A percentile compares a stretch with the other conserved stretches of the same genome.
phyloP scores from a whole-genome alignment of 1,284 basidiomycete genomes.

The Anthracocystis walkeri region DNA sequence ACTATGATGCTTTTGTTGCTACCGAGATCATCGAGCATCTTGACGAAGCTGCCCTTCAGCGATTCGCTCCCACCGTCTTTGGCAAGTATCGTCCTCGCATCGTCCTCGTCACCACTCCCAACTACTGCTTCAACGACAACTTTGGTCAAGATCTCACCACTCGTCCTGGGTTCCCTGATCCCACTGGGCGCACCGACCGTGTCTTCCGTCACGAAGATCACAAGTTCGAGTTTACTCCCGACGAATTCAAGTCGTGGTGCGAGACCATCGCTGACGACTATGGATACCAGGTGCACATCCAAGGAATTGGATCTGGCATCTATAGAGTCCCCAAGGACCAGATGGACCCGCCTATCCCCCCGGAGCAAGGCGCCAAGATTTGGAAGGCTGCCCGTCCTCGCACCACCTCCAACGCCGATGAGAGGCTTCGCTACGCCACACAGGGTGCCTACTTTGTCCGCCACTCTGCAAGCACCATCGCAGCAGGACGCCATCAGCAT shows the following conservation, averaged over 20 bases:
- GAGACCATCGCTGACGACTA: constrained; percentile 76
- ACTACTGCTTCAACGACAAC: constrained; percentile 86
- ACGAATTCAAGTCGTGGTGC: constrained; percentile 84
- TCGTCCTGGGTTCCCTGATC: constrained; percentile 76
- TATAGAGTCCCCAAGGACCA: constrained; percentile 34
- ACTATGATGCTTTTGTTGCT: constrained; percentile 83
- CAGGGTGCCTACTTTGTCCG: constrained; percentile 45
- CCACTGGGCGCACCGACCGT: constrained; percentile 77
- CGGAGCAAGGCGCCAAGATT: constrained; percentile 34
- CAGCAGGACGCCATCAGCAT: constrained; percentile 16
- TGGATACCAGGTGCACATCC: constrained; percentile 76
- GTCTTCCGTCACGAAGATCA: constrained; percentile 83
- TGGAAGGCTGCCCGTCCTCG: constrained; percentile 38
- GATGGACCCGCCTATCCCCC: constrained; percentile 26
- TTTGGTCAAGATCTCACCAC: constrained; percentile 72
- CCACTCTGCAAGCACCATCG: constrained; percentile 19
- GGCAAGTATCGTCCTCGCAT: constrained; percentile 84
- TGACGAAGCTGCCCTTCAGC: constrained; percentile 76
- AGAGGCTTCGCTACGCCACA: constrained; percentile 40
- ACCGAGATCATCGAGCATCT: constrained; percentile 94
- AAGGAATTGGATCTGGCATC: constrained; percentile 45
- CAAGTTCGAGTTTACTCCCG: constrained; percentile 89
- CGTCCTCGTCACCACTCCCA: constrained; percentile 88
- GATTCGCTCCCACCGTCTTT: constrained; percentile 83
- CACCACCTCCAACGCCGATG: constrained; percentile 37